Evolutionary conservation across 2,329 filamentous ascomycete genomes (phyloP), one percentile per base, ranked within the genome.

Genomic region (Botrytis hyacinthi): DNA sequence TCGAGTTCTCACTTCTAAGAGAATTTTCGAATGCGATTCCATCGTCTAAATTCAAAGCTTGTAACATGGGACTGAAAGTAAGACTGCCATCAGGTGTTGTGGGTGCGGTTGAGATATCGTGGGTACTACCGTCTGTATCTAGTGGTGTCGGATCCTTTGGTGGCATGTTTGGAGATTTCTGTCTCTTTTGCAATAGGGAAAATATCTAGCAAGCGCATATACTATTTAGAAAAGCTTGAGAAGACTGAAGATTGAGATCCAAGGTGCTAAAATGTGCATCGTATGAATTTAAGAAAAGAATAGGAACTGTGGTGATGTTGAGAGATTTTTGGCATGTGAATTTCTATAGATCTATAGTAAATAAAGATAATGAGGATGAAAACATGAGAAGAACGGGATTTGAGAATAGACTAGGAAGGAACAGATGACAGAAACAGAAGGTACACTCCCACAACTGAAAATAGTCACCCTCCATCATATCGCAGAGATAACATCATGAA

Each of bases 81-180:
- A 82, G 78, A 75, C 82, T 85, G 20, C 82, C 83, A 74, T 84
- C 83, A 18, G 84, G 84, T 6, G 84, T 85, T 9, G 85, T 85
- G 3, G 84, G 84, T 7, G 83, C 83, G 0, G 84, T 85, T 1
- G 84, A 85, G n/a, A 75, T 67, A 60, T 77, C 77, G 46, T 76
- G 72, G 69, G 76, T 51, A 61, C 44, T 77, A 32, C 83, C 82
- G 59, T 83, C 81, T 20, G 80, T 75, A 65, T 80, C 79, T 29
- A 79, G 71, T 0, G 76, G 73, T 5, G 78, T 77, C 2, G 73
- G 72, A 32, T 78, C 73, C 18, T 78, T 71, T 35, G 73, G 70
- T 48, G 75, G 74, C 77, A 80, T 80, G 3, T 44, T 67, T 22
- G 9, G 18, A 26, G 7, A 42, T 44, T 32, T 29, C 3, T 42